phyloP scores from a whole-genome alignment of 2,329 filamentous ascomycete genomes.

The Pseudocercospora fuligena region DNA sequence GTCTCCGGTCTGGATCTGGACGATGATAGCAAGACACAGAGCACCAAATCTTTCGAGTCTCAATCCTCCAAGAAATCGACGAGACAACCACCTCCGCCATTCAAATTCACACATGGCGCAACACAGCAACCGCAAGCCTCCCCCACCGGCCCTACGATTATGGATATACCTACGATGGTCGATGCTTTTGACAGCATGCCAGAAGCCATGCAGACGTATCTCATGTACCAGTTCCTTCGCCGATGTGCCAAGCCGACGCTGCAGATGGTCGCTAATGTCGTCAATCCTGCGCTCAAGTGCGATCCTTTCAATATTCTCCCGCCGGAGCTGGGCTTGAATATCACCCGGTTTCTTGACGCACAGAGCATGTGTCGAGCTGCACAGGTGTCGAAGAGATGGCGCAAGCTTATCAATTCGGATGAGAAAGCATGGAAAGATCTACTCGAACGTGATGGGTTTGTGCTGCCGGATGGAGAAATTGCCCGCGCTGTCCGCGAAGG shows the following conservation, averaged over 20 bases:
- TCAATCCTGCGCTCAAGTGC: constrained; percentile 92
- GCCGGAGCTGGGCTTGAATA: constrained; percentile 82
- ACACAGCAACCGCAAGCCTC: constrained; percentile 17
- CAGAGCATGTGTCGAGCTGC: constrained; percentile 87
- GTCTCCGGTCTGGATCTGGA: constrained; percentile 42
- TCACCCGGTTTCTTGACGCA: constrained; percentile 83
- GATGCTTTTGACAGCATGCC: constrained; percentile 92
- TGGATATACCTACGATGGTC: constrained; percentile 84
- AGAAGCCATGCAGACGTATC: constrained; percentile 87
- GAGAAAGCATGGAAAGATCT: constrained; percentile 96
- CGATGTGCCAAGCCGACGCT: constrained; percentile 86
- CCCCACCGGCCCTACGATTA: constrained; percentile 50
- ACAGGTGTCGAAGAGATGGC: constrained; percentile 93
- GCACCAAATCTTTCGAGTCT: constrained; percentile 33
- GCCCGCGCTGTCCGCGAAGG: constrained; percentile 85
- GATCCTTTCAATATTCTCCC: constrained; percentile 88
- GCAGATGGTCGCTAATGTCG: constrained; percentile 84
- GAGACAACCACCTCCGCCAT: constrained; percentile 14
- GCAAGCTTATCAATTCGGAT: constrained; percentile 85
- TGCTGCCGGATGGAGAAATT: constrained; percentile 78
- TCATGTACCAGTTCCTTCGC: constrained; percentile 94
- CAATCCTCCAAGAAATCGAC: constrained; percentile 20
- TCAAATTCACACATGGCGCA: constrained; percentile 25
- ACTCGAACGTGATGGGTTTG: constrained; percentile 82
- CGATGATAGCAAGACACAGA: constrained; percentile 35